Base-by-base conservation (phyloP, 2,329 filamentous ascomycete species). In the Fusarium chuoi region DNA sequence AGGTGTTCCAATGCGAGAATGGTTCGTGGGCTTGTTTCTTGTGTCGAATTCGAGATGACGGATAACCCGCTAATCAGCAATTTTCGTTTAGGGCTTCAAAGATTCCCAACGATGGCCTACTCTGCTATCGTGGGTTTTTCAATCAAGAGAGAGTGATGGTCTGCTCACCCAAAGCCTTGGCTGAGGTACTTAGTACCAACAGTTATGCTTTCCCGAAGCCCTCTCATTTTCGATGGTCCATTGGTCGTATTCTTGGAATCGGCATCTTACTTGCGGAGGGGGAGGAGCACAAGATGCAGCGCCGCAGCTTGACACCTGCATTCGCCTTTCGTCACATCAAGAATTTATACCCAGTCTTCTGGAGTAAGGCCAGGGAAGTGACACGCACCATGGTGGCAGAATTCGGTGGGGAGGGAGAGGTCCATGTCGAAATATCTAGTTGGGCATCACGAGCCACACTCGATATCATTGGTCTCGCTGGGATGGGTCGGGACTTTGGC, bases 301-400 rank as follows among this genome's bases (percentile, higher is more conserved):
- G 95, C 52, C 95, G 93, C 80, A 91, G 92, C 65, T 88, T 97
- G 24, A 90, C 92, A 84, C 94, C 94, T 0, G 93, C 94, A 5
- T 98, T 98, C 81, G 88, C 91, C n/a, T 97, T 94, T 79, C 89
- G 94, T 28, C 93, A 97, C 77, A 86, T 97, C 80, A 97, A 96
- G 79, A 89, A 96, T 67, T 84, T 98, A 20, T 96, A 97, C 77
- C 92, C 94, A 0, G 84, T 93, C 11, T 97, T 98, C 82, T 98
- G 94, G 94, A 78, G 83, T 26, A 97, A 97, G 82, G 89, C 91
- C 2, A 82, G 88, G 13, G 91, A 96, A 79, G 88, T 92, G 76
- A 90, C 91, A 11, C 82, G 88, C 26, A 87, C 88, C 56, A 91
- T 97, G 81, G 87, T 85, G 3, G 78, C 66, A 9, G 68, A 80